Conservation (phyloP, 805 yeast species). For the Candida loeiensis region DNA sequence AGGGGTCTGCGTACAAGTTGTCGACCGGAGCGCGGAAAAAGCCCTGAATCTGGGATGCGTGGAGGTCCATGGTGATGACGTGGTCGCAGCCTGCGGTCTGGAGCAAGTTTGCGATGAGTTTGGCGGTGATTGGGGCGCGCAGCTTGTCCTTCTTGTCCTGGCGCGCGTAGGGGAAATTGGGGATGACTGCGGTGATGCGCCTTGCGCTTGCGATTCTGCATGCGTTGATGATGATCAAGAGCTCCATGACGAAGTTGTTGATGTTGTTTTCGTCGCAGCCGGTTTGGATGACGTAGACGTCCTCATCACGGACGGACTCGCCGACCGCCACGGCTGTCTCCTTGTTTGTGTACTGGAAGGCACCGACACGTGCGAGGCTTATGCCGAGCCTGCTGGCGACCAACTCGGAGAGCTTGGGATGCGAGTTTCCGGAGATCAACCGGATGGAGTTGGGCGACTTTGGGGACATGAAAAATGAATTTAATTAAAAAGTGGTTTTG, state of each 20-base stretch:
- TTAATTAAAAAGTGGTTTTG: neutral
- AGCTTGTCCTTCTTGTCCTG: conserved; percentile 96
- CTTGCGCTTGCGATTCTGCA: conserved; percentile 95
- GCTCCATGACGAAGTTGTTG: conserved; percentile 83
- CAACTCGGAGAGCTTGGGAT: conserved; percentile 73
- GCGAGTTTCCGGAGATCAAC: conserved; percentile 66
- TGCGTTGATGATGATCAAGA: conserved; percentile 86
- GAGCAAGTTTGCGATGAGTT: conserved; percentile 84
- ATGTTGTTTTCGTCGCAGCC: conserved; percentile 73
- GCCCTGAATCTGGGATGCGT: conserved; percentile 88
- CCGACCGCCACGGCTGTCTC: conserved; percentile 86
- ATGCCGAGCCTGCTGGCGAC: conserved; percentile 67
- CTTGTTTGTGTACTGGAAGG: conserved; percentile 79
- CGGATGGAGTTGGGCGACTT: conserved; percentile 44
- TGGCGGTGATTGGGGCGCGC: conserved; percentile 95
- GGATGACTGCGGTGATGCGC: conserved; percentile 89
- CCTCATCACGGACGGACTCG: conserved; percentile 88
- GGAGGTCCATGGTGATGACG: conserved; percentile 83
- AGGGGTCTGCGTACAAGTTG: conserved; percentile 80
- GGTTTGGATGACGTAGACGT: conserved; percentile 79
- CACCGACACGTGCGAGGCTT: conserved; percentile 69
- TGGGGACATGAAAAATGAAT: conserved; percentile 14
- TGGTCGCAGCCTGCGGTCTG: conserved; percentile 95
- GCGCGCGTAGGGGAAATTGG: conserved; percentile 95
- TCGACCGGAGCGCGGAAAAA: conserved; percentile 82